Evolutionary conservation across 768 basidiomycete species (phyloP), one percentile per base, ranked within the genome.

Genomic region (Chalciporus piperatus): DNA sequence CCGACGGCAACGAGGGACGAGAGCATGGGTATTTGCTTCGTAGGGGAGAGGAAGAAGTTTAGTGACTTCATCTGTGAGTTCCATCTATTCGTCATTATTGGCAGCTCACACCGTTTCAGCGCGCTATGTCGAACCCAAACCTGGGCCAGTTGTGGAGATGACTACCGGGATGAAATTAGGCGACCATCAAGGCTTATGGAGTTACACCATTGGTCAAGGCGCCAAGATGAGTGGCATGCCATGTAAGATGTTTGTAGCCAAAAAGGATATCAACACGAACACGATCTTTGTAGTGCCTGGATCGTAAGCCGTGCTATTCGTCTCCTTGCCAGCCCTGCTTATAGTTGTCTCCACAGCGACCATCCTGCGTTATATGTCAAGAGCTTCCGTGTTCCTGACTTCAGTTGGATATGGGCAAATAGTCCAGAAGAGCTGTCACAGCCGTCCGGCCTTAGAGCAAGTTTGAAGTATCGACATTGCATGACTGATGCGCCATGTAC

Each of bases 1-100:
- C 84, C 85, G 3, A 93, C 86, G 3, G 89, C 91, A 0, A 74
- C 79, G 3, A 77, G 91, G 52, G 77, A 76, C 16, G 95, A 98
- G 63, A 93, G 90, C 67, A 93, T 96, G 83, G 95, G 95, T 0
- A 79, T 98, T 16, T 98, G 95, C 62, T 98, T 98, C 57, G 84
- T 98, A 1, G 95, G 94, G 5, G 82, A 94, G 63, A 83, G 86
- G 61, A 74, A 76, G 10, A 78, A 72, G 43, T 95, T 96, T 58
- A 74, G 76, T 23, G 70, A 79, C 9, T 98, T 95, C 63, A 67
- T 95, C 44, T 79, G 91, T 88, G 53, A 55, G 79, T 69, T 20
- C 35, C 6, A 4, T 43, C 10, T 32, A n/a, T 13, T 33, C 6
- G n/a, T 30, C 17, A 7, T 44, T 39, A 14, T n/a, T 33, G 19